Percentiles rank a stretch among this genome's conserved stretches.
Conservation (phyloP, 192 early-diverging fungal species). For the Cetraspora pellucida region DNA sequence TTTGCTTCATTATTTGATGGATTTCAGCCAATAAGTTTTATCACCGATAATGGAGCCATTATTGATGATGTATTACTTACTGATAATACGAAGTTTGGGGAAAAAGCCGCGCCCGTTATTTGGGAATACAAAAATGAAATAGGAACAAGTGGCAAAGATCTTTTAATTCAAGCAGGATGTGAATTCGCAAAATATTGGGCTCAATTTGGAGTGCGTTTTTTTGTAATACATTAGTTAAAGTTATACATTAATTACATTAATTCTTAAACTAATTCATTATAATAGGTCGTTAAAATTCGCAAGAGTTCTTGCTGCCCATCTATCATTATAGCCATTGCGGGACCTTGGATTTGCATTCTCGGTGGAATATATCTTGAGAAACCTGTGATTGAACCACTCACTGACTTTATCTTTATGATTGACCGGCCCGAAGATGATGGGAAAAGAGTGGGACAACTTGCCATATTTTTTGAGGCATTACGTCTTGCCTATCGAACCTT, state of each 20-base stretch:
- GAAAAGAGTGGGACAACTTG: not conserved
- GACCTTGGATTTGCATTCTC: constrained; percentile 11
- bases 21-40: not conserved
- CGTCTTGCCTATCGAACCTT: too few species aligned
- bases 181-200: constrained; percentile 18
- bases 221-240: constrained; percentile 6
- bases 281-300: constrained; percentile 7
- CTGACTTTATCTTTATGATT: not conserved
- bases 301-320: constrained; percentile 5
- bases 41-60: not conserved
- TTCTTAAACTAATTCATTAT: not conserved
- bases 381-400: constrained; percentile 6
- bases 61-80: not conserved
- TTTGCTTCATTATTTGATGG: constrained; percentile 12
- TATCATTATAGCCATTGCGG: not conserved
- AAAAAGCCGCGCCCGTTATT: not conserved
- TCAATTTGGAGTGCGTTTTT: not conserved
- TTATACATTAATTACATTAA: constrained; percentile 15
- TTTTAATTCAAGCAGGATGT: not conserved
- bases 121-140: constrained; percentile 21
- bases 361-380: constrained; percentile 3
- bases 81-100: not conserved
- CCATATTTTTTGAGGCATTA: too few species aligned
- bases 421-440: not conserved
- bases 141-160: not conserved